phyloP scores from a whole-genome alignment of 2,329 filamentous ascomycete species.

The Blumeria graminis region DNA sequence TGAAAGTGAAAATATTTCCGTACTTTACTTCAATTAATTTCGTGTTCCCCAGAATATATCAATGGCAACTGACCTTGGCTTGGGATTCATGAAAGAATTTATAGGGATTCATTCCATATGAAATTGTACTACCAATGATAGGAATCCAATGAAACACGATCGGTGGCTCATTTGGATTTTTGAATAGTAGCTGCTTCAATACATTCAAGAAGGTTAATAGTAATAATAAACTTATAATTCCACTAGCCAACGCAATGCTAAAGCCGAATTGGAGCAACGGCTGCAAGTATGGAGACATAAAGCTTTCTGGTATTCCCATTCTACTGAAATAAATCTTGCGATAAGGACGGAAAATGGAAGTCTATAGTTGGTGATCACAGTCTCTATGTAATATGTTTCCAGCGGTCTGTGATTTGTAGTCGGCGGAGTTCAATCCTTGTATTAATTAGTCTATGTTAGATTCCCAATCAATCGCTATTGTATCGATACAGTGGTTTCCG shows the following conservation, averaged over 20 bases:
- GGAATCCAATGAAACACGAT: conserved; percentile 65
- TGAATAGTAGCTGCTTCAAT: conserved; percentile 52
- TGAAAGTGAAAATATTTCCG: conserved; percentile 74
- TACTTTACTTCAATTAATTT: conserved; percentile 26
- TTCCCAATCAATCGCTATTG: no score
- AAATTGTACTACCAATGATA: conserved; percentile 71
- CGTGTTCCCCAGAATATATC: conserved; percentile 2
- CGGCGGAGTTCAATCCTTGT: no score
- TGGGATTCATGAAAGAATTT: conserved; percentile 54
- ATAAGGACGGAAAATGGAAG: no score
- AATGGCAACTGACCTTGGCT: conserved; percentile 39
- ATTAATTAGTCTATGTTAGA: no score
- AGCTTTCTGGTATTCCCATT: no score
- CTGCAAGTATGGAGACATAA: no score
- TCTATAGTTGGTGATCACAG: no score
- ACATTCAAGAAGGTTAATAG: conserved; percentile 54
- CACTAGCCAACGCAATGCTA: not conserved
- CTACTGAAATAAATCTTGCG: no score
- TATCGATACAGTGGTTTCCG: no score
- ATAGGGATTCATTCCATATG: conserved; percentile 86
- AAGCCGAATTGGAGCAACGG: no score
- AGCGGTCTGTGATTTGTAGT: no score
- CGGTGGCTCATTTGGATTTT: conserved; percentile 59
- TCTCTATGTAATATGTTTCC: no score
- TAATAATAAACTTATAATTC: conserved; percentile 19